Conservation (phyloP, 192 early-diverging fungal species). For the Entomortierella parvispora region DNA sequence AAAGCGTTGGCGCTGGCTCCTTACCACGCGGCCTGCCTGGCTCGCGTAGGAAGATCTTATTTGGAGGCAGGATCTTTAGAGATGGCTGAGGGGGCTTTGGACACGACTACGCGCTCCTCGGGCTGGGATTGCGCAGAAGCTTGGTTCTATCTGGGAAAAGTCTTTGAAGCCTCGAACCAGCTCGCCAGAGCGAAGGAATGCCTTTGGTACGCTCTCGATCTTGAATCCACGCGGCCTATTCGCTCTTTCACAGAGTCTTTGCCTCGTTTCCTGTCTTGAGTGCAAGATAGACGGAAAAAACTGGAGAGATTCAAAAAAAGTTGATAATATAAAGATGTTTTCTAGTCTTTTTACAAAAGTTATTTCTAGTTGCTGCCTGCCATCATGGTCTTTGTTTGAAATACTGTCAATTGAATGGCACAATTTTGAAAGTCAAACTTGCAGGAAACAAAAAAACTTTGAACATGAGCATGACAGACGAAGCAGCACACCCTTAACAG, state of each 20-base stretch:
- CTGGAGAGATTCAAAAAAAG: no score
- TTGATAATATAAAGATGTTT: no score
- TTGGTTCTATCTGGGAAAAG: conserved; percentile 65
- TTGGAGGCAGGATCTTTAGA: conserved; percentile 54
- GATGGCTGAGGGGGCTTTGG: conserved; percentile 65
- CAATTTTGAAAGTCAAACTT: no score
- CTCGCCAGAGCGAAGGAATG: conserved; percentile 62
- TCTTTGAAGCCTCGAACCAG: conserved; percentile 55
- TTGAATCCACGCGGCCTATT: conserved; percentile 64
- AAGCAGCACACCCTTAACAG: no score
- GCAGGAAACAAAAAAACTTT: no score
- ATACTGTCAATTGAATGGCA: no score
- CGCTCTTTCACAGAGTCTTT: conserved; percentile 55
- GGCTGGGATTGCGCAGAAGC: conserved; percentile 74
- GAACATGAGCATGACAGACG: no score
- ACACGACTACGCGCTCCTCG: conserved; percentile 56
- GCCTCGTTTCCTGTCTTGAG: conserved; percentile 29
- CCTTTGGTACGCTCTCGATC: conserved; percentile 68
- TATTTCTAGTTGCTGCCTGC: no score
- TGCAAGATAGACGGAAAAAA: no score
- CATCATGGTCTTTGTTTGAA: no score
- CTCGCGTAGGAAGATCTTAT: conserved; percentile 59
- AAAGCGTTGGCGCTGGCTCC: conserved; percentile 60
- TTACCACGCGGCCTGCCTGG: conserved; percentile 49
- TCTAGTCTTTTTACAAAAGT: no score